Evolutionary conservation across 2,329 filamentous ascomycete genomes (phyloP), one percentile per base, ranked within the genome.

Genomic region (Fusarium sp.): DNA sequence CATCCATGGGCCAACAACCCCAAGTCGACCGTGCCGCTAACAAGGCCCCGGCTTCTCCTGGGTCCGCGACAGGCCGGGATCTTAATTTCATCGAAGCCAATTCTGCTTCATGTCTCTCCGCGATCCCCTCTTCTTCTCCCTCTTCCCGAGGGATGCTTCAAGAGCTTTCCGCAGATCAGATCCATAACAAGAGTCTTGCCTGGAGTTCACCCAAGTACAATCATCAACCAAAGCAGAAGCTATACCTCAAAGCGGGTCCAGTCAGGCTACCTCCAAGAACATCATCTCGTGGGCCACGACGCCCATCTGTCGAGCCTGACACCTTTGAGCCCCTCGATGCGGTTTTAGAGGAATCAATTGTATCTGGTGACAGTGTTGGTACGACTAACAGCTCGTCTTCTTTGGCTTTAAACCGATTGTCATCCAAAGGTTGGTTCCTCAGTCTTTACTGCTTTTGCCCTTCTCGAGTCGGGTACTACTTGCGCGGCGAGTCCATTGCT

Each of bases 271-370:
- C 15, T 13, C 6, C 28, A 44, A 53, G 59, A 61, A 38, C 58
- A 52, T 48, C 61, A 15, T 62, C 70, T 45, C 69, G 69, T 43
- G 58, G 63, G 48, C 70, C 69, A 56, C 72, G 72, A 34, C 75
- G 74, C n/a, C 70, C 73, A 15, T 65, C 69, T 29, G 64, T 74
- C 43, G 70, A 73, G 28, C 49, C 62, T n/a, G 70, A 75, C 26
- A 74, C 68, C 2, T 78, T 77, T 54, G 72, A 74, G 51, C 73
- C 74, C 44, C 69, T 76, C 26, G 69, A 72, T 64, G 67, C 65
- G 12, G 72, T 75, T n/a, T 56, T 67, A 34, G 74, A 76, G 44
- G 74, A 75, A 56, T 54, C 69, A 36, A 63, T 53, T 43, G 40
- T 51, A 26, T 51, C 64, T 25, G 47, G 25, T 46, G 29, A 44